phyloP scores from a whole-genome alignment of 2,329 filamentous ascomycete genomes.

The Daldinia eschscholtzii region DNA sequence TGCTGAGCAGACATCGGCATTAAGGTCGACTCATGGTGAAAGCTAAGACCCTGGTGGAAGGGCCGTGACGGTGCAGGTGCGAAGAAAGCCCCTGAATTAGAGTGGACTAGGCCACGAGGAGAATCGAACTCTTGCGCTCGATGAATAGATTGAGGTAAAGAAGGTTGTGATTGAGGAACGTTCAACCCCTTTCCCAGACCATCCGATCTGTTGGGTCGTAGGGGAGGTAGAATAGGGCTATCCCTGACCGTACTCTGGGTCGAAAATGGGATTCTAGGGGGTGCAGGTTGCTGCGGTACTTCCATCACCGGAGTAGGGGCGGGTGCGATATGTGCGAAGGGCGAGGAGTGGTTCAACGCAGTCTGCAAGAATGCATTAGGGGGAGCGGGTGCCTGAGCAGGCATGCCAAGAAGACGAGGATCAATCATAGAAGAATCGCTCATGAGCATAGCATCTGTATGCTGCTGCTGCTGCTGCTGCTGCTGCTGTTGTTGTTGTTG shows the following conservation, averaged over 20 bases:
- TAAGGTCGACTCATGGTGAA: conserved; percentile 43
- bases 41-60: conserved; percentile 54
- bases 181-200: conserved; percentile 44
- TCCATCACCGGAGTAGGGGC: conserved; percentile 47
- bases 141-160: conserved; percentile 37
- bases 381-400: conserved; percentile 41
- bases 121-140: conserved; percentile 49
- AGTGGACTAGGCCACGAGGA: conserved; percentile 49
- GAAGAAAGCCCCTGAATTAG: conserved; percentile 55
- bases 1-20: conserved; percentile 48
- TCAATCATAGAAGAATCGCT: conserved; percentile 49
- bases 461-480: conserved; percentile 15
- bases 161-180: conserved; percentile 28
- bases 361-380: conserved; percentile 55
- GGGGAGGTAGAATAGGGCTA: conserved; percentile 55
- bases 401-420: conserved; percentile 46
- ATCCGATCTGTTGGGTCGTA: conserved; percentile 51
- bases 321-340: conserved; percentile 50
- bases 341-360: conserved; percentile 53
- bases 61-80: conserved; percentile 53
- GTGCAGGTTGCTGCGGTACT: conserved; percentile 24
- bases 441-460: conserved; percentile 24
- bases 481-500: neutral
- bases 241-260: conserved; percentile 47
- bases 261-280: conserved; percentile 54